Conservation (phyloP, 2,329 filamentous ascomycete genomes). For the Aciculosporium take region DNA sequence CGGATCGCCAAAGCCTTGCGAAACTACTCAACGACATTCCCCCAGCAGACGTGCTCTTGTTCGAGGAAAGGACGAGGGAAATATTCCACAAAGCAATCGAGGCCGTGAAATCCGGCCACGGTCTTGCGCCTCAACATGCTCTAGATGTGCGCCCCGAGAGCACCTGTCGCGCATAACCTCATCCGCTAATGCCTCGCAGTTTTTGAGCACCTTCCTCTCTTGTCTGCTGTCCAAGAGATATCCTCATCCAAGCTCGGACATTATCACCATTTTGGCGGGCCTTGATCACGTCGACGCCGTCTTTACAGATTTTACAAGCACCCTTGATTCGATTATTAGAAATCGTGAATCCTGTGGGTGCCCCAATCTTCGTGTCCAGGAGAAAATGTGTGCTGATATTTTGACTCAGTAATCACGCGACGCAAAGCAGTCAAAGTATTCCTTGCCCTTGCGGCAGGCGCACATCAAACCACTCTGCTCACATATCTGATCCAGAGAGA, state of each 20-base stretch:
- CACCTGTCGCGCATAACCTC: not conserved
- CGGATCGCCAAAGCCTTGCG: constrained; percentile 56
- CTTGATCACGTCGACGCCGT: constrained; percentile 76
- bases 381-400: not conserved
- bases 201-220: constrained; percentile 75
- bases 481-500: constrained; percentile 94
- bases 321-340: constrained; percentile 70
- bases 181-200: constrained; percentile 38
- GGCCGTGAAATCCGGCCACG: constrained; percentile 46
- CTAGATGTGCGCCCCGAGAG: constrained; percentile 62
- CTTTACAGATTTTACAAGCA: constrained; percentile 76
- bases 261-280: constrained; percentile 79
- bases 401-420: constrained; percentile 51
- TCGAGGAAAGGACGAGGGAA: constrained; percentile 65
- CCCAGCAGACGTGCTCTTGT: constrained; percentile 59
- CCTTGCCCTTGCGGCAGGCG: constrained; percentile 76
- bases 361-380: not conserved
- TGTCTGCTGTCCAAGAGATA: constrained; percentile 78
- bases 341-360: constrained; percentile 55
- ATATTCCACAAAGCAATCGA: constrained; percentile 62
- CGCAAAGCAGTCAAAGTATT: constrained; percentile 69
- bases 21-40: constrained; percentile 54
- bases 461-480: constrained; percentile 85
- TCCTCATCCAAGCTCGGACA: constrained; percentile 86
- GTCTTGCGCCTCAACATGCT: constrained; percentile 58